phyloP scores from a whole-genome alignment of 1,284 basidiomycete genomes.

The Apiotrichum akiyoshidainum region DNA sequence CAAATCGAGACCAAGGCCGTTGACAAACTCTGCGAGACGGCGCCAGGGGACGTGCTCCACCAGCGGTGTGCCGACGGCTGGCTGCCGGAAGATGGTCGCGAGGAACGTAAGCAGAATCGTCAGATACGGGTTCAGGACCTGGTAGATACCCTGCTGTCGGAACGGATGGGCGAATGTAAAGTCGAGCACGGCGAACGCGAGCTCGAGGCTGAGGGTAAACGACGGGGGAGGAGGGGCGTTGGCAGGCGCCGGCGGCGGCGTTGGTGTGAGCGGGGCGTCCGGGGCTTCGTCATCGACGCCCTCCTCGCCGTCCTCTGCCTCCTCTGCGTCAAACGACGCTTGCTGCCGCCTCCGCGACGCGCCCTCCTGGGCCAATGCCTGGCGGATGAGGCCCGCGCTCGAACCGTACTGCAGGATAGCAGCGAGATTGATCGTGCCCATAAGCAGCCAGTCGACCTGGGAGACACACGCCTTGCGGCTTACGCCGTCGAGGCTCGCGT shows the following conservation, averaged over 20 bases:
- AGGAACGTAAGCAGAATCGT: constrained; percentile 84
- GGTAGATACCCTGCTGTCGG: constrained; percentile 59
- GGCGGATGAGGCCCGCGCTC: constrained; percentile 67
- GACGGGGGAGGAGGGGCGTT: constrained; percentile 56
- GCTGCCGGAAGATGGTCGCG: constrained; percentile 66
- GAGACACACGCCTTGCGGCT: constrained; percentile 52
- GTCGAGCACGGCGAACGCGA: constrained; percentile 75
- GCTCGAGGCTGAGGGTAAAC: constrained; percentile 69
- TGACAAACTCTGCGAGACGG: constrained; percentile 65
- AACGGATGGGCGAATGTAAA: constrained; percentile 65
- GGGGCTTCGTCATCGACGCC: constrained; percentile 15
- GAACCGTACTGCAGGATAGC: constrained; percentile 84
- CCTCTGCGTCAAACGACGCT: constrained; percentile 55
- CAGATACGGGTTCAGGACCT: constrained; percentile 79
- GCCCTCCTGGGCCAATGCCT: constrained; percentile 50
- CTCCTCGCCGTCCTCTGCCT: constrained; percentile 8
- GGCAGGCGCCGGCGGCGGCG: constrained; percentile 4
- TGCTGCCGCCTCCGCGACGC: constrained; percentile 46
- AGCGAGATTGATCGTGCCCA: constrained; percentile 79
- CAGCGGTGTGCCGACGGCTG: constrained; percentile 60
- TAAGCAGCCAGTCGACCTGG: constrained; percentile 93
- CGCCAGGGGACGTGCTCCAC: constrained; percentile 83
- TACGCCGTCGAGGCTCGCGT: constrained; percentile 60
- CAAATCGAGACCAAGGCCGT: constrained; percentile 53
- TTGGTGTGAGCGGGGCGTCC: not conserved